These are phyloP conservation scores for Starmerella sp. DNA, from an alignment of 805 yeast genomes.

Conservation along the genomic window DNA sequence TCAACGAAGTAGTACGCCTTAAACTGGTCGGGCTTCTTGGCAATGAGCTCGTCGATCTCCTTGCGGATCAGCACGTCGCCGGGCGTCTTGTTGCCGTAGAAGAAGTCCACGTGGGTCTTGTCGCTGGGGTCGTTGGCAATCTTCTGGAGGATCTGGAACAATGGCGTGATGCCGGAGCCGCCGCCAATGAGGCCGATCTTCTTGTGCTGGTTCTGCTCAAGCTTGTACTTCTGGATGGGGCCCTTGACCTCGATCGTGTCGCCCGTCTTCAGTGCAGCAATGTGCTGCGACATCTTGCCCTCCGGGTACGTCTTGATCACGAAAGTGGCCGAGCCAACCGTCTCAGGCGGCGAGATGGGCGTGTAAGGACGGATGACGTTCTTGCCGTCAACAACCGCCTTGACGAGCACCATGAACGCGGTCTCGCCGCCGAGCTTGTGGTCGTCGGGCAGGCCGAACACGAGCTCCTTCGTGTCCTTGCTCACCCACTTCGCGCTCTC, in stretches of 20 bases:
- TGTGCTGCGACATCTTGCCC: slow-evolving; percentile 74
- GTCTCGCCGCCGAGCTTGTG: slow-evolving; percentile 63
- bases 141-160: slow-evolving; percentile 74
- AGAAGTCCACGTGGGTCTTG: slow-evolving; percentile 74
- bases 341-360: slow-evolving; percentile 62
- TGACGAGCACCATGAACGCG: slow-evolving; percentile 73
- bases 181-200: slow-evolving; percentile 80
- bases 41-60: slow-evolving; percentile 60
- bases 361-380: slow-evolving; percentile 76
- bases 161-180: slow-evolving; percentile 94
- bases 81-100: slow-evolving; percentile 68
- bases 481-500: slow-evolving; percentile 20
- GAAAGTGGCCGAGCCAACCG: slow-evolving; percentile 65
- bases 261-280: slow-evolving; percentile 56
- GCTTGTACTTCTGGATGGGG: slow-evolving; percentile 82
- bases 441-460: slow-evolving; percentile 61
- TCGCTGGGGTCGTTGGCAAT: slow-evolving; percentile 71
- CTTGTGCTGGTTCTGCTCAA: slow-evolving; percentile 76
- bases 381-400: slow-evolving; percentile 71
- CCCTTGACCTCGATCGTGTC: slow-evolving; percentile 90
- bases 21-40: slow-evolving; percentile 65
- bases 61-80: slow-evolving; percentile 71
- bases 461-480: slow-evolving; percentile 46
- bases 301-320: slow-evolving; percentile 73
- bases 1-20: slow-evolving; percentile 72